These are phyloP conservation scores for Naegleria lovaniensis DNA, from an alignment of 208 protist species.

Conservation along the genomic window DNA sequence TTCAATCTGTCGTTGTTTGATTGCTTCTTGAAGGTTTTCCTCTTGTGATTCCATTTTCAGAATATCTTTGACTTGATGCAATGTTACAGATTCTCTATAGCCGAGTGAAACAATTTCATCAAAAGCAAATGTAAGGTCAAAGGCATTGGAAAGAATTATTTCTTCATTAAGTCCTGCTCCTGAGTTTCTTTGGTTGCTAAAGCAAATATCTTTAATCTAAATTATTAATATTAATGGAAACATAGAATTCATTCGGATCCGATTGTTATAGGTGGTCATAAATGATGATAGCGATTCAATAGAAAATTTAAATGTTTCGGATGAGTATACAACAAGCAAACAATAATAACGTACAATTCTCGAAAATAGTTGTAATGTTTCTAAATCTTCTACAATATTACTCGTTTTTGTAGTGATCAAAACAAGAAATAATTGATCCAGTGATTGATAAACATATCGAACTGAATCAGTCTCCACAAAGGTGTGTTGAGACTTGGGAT, in stretches of 20 bases:
- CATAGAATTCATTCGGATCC: too few relatives aligned
- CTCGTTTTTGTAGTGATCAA: slow-evolving; percentile 86
- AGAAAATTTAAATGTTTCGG: too few relatives aligned
- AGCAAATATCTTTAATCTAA: slow-evolving; percentile 21
- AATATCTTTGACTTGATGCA: slow-evolving; percentile 86
- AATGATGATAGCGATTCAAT: slow-evolving; percentile 30
- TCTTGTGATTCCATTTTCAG: slow-evolving; percentile 93
- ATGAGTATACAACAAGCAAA: not conserved
- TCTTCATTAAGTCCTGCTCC: slow-evolving; percentile 53
- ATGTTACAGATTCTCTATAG: slow-evolving; percentile 82
- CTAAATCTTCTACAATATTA: slow-evolving; percentile 97
- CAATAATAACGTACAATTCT: slow-evolving; percentile 43
- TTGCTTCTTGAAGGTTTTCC: slow-evolving; percentile 66
- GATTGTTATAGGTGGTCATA: not conserved
- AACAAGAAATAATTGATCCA: slow-evolving; percentile 84
- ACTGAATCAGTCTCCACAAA: slow-evolving; percentile 91
- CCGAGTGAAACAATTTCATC: slow-evolving; percentile 91
- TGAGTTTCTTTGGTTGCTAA: slow-evolving; percentile 19
- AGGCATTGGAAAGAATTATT: slow-evolving; percentile 66
- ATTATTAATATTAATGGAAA: not conserved
- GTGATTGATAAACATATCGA: slow-evolving; percentile 95
- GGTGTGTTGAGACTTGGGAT: slow-evolving; percentile 81
- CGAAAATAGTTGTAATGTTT: slow-evolving; percentile 85
- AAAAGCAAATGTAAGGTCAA: slow-evolving; percentile 91
- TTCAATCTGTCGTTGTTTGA: not conserved